Evolutionary conservation across 2,329 filamentous ascomycete genomes (phyloP), one percentile per base, ranked within the genome.

Genomic region (Leptographium wingfieldii): DNA sequence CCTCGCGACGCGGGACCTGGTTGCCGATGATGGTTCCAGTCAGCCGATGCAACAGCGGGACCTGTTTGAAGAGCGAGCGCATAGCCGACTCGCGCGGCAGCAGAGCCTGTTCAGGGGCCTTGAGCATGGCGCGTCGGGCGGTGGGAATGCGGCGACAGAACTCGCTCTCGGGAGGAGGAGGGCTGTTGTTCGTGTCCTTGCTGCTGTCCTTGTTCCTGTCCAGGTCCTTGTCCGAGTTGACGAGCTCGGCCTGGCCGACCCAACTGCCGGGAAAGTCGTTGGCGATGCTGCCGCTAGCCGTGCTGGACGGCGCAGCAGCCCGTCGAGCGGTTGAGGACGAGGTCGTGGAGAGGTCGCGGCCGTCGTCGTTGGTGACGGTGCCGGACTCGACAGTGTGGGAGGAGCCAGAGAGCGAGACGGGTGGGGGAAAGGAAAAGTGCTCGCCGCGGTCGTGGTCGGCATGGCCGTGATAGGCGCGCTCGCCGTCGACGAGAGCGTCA

Each of bases 31-130:
- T 83, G 66, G 76, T 84, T 64, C 75, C 84, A 54, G 83, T 84
- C 68, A 91, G 86, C 83, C 86, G 90, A 66, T 80, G 81, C 62
- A 90, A 73, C 62, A 90, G 78, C 2, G 87, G 87, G 49, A 90
- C 81, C 59, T 80, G 81, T 64, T 80, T 80, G 59, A 88, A 72
- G 25, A 88, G 69, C 57, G 83, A 80, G 71, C 88, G 84, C 43
- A 80, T 74, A 59, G 83, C 77, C 3, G 84, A 85, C 56, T 83
- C 82, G 65, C 87, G 84, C 3, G 86, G 87, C 16, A 86, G 80
- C 33, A 90, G 77, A 10, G 87, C 87, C 71, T 88, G 82, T 63
- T 87, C 81, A 55, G 86, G 81, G 1, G 87, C 84, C 43, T 87
- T 79, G 49, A 91, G 78, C 66, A 78, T 80, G 38, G 80, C 81